Percentiles rank a stretch among this genome's conserved stretches.
Conservation (phyloP, 768 basidiomycete genomes). For the Holtermanniella nyarrowii region DNA sequence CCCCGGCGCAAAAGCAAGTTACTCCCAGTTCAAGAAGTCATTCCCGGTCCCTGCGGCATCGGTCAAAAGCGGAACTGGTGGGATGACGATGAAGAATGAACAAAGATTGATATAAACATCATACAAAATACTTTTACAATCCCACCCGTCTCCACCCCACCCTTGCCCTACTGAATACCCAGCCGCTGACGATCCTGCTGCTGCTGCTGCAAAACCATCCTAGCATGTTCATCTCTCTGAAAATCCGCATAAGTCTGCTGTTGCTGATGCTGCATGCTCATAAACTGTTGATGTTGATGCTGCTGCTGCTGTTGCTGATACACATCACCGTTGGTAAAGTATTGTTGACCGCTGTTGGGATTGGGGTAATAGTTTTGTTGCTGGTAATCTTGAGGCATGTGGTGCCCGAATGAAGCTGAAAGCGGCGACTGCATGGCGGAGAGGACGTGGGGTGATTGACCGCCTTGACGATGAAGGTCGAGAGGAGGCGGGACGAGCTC, state of each 20-base stretch:
- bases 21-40: not conserved
- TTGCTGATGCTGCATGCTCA: slow-evolving; percentile 2
- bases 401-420: slow-evolving; percentile 14
- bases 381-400: slow-evolving; percentile 18
- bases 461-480: slow-evolving; percentile 32
- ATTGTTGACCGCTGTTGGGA: not conserved
- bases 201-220: slow-evolving; percentile 4
- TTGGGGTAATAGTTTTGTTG: slow-evolving; percentile 6
- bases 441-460: slow-evolving; percentile 15
- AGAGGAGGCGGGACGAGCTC: slow-evolving; percentile 27
- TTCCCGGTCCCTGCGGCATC: not conserved
- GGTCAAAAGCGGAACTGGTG: not conserved
- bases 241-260: not conserved
- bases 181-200: not conserved
- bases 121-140: not conserved
- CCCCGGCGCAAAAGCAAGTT: not conserved
- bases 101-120: too few species aligned
- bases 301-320: slow-evolving; percentile 12
- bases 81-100: not conserved
- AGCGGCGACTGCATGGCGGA: slow-evolving; percentile 17
- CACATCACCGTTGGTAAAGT: not conserved
- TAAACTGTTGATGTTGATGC: slow-evolving; percentile 7
- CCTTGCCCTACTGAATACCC: not conserved
- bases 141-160: not conserved
- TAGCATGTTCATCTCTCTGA: slow-evolving; percentile 7